Percentiles rank a stretch among this genome's conserved stretches.
Conservation (phyloP, 179 eudicot genomes). For the Heliamphora pulchella region DNA sequence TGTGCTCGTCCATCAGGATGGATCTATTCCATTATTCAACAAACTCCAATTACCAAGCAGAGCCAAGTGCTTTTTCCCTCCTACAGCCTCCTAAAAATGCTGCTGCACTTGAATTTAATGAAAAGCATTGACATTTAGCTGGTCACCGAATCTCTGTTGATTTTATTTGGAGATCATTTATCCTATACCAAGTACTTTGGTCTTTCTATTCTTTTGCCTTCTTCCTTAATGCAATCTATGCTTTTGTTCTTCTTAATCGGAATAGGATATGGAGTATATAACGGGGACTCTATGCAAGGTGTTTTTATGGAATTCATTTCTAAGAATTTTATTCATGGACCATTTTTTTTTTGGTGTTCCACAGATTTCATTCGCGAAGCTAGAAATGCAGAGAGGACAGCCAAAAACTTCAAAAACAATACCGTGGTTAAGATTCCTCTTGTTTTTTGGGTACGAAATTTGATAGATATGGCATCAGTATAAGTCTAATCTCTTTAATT, state of each 20-base stretch:
- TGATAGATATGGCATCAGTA: conserved; percentile 7
- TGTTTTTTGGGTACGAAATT: conserved; percentile 57
- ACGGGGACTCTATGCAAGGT: not conserved
- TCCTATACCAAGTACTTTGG: not conserved
- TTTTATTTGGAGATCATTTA: not conserved
- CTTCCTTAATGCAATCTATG: not conserved
- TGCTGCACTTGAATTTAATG: not conserved
- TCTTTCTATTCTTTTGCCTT: not conserved
- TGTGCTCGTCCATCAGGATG: no score
- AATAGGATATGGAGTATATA: not conserved
- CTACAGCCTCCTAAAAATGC: not conserved
- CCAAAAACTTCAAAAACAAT: conserved; percentile 49
- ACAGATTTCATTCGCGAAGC: conserved; percentile 83
- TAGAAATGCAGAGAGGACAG: conserved; percentile 79
- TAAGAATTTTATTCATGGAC: not conserved
- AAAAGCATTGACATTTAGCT: conserved; percentile 6
- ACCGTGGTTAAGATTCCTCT: conserved; percentile 58
- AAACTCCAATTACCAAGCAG: not conserved
- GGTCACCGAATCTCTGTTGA: not conserved
- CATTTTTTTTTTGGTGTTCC: conserved; percentile 16
- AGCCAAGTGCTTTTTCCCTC: not conserved
- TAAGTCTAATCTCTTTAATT: not conserved
- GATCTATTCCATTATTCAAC: not conserved
- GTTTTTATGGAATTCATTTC: not conserved
- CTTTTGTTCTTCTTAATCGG: not conserved